phyloP scores from a whole-genome alignment of 2,329 filamentous ascomycete species.

The Ascochyta clinopodiicola region DNA sequence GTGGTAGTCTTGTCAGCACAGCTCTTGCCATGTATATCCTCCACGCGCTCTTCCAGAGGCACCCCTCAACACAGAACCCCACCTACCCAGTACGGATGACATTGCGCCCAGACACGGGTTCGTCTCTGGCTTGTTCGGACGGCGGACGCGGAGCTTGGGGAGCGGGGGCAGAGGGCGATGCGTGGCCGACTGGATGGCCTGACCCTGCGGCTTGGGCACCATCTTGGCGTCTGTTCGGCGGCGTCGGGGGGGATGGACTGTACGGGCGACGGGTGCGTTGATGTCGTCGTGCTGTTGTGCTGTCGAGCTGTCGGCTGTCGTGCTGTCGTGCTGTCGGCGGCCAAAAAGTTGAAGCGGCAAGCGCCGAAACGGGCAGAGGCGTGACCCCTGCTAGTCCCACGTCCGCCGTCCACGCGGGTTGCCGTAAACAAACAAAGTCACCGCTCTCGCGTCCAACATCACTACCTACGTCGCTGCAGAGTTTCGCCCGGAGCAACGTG shows the following conservation, averaged over 20 bases:
- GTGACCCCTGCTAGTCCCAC: conserved; percentile 10
- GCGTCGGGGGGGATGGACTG: background rate
- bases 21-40: conserved; percentile 1
- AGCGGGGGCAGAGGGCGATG: conserved; percentile 64
- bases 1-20: conserved; percentile 26
- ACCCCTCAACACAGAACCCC: background rate
- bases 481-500: background rate
- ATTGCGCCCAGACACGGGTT: conserved; percentile 72
- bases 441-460: conserved; percentile 8
- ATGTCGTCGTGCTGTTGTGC: background rate
- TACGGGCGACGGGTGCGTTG: conserved; percentile 1
- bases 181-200: conserved; percentile 45
- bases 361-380: conserved; percentile 13
- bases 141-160: conserved; percentile 68
- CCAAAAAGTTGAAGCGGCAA: conserved; percentile 20
- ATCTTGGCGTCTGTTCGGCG: conserved; percentile 28
- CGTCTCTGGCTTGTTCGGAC: conserved; percentile 66
- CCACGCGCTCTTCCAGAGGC: background rate
- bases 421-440: conserved; percentile 14
- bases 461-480: conserved; percentile 6
- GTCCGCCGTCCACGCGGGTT: no score
- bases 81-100: conserved; percentile 69
- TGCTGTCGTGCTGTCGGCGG: background rate
- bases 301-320: background rate
- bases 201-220: conserved; percentile 47